Base-by-base conservation (phyloP, 164 flowering plant genomes). In the Vitis labrusca region DNA sequence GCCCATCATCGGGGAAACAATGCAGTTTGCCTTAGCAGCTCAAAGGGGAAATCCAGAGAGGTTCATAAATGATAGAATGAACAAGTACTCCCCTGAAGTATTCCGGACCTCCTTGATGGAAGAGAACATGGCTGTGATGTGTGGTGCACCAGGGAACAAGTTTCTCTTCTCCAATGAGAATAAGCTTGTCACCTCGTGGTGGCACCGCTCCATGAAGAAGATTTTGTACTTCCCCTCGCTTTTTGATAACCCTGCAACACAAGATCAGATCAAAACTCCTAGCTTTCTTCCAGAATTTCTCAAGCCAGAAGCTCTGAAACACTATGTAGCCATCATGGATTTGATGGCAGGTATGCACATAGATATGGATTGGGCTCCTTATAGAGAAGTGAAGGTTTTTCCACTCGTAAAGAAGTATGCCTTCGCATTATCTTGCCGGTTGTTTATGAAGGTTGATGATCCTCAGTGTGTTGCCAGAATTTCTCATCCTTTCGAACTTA, bases 371-470 rank as follows among this genome's bases (percentile, higher is more conserved):
- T 73, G 71, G 71, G 3, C 27, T 0, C 49, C 48, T 6, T 0
- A 73, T 2, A 3, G 4, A 5, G 52, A 72, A 17, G 77, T 79
- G 4, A 50, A 15, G 10, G 79, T 70, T 7, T 73, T 63, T 59
- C 73, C 70, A 17, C 37, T 70, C 6, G 50, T 54, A 4, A 76
- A 73, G 29, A 62, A 23, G 10, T 70, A 27, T 64, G 70, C 78
- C 47, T 79, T 79, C 53, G 29, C 75, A 3, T 62, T 82, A 32
- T 80, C 80, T 7, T 81, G 81, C 29, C 50, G 64, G 2, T 48
- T 78, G 57, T 78, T 78, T 54, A 3, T 72, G 51, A 68, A 73
- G 9, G 10, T 53, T 14, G 16, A 61, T 3, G 75, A 73, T 61
- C 56, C 75, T 3, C 6, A 14, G 3, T 27, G 11, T 9, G 49